A percentile compares a stretch with the other conserved stretches of the same genome.
Evolutionary conservation across 2,329 filamentous ascomycete genomes (phyloP).

Genomic region (Penicillium rolfsii): DNA sequence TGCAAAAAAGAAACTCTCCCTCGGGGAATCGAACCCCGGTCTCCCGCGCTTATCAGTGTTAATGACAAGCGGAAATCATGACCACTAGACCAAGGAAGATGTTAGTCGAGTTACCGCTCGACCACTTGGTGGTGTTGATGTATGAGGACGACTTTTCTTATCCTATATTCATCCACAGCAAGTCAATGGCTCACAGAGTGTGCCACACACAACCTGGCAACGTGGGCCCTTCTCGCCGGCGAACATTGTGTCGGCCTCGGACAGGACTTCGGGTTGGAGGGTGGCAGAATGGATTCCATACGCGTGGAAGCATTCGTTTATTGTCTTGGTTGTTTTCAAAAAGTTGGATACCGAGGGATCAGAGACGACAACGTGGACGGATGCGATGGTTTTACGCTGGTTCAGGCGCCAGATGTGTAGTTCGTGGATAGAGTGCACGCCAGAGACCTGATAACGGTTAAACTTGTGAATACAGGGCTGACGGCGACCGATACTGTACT

Average conservation of each 20-base stretch:
- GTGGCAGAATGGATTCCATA: slow-evolving; percentile 75
- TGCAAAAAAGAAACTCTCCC: slow-evolving; percentile 39
- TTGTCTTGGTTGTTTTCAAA: slow-evolving; percentile 61
- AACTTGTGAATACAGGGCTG: background rate
- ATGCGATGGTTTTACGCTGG: slow-evolving; percentile 70
- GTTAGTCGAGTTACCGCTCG: slow-evolving; percentile 8
- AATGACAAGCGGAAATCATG: slow-evolving; percentile 47
- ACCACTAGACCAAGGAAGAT: slow-evolving; percentile 45
- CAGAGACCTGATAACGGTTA: slow-evolving; percentile 58
- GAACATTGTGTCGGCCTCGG: slow-evolving; percentile 18
- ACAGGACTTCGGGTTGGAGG: slow-evolving; percentile 65
- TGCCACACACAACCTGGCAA: slow-evolving; percentile 59
- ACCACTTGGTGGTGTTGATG: slow-evolving; percentile 11
- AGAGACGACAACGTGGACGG: slow-evolving; percentile 68
- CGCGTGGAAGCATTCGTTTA: slow-evolving; percentile 70
- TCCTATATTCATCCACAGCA: slow-evolving; percentile 50
- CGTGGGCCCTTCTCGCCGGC: slow-evolving; percentile 32
- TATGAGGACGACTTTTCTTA: background rate
- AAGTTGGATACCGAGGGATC: slow-evolving; percentile 62
- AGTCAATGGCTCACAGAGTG: slow-evolving; percentile 55
- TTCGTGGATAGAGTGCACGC: slow-evolving; percentile 69
- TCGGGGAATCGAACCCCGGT: slow-evolving; percentile 45
- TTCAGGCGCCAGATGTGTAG: slow-evolving; percentile 75
- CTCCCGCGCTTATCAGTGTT: slow-evolving; percentile 39
- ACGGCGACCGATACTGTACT: slow-evolving; percentile 3